A percentile compares a stretch with the other conserved stretches of the same genome.
Evolutionary conservation across 2,329 filamentous ascomycete genomes (phyloP).

Genomic region (Calonectria henricotiae): DNA sequence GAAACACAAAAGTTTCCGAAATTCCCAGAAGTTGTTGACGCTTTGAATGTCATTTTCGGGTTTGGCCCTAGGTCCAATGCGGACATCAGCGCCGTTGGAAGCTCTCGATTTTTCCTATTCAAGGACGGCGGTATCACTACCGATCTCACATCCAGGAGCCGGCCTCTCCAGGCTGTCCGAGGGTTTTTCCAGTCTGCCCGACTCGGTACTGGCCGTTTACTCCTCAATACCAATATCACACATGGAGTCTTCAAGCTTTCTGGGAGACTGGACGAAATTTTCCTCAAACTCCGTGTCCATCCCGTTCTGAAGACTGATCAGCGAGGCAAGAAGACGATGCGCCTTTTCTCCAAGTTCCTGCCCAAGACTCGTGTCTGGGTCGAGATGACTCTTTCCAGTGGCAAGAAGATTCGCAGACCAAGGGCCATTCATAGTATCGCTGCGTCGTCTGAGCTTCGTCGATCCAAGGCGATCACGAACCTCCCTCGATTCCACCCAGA

Average conservation of each 20-base stretch:
- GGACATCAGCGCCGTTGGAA: slow-evolving; percentile 62
- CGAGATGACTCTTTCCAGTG: slow-evolving; percentile 54
- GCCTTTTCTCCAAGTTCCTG: slow-evolving; percentile 58
- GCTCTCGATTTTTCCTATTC: slow-evolving; percentile 67
- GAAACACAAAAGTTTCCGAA: slow-evolving; percentile 64
- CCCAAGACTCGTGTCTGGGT: slow-evolving; percentile 59
- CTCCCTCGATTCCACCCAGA: slow-evolving; percentile 46
- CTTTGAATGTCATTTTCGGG: slow-evolving; percentile 69
- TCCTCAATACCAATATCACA: slow-evolving; percentile 72
- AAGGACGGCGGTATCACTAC: slow-evolving; percentile 51
- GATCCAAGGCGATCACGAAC: slow-evolving; percentile 39
- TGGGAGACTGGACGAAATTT: slow-evolving; percentile 58
- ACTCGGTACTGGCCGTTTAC: slow-evolving; percentile 68
- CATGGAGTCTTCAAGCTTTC: slow-evolving; percentile 68
- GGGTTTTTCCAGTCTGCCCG: slow-evolving; percentile 73
- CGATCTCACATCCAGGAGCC: slow-evolving; percentile 52
- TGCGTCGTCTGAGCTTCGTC: slow-evolving; percentile 45
- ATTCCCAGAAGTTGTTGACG: slow-evolving; percentile 66
- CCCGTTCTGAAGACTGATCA: slow-evolving; percentile 36
- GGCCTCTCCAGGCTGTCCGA: slow-evolving; percentile 62
- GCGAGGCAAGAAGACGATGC: slow-evolving; percentile 43
- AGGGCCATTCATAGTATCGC: slow-evolving; percentile 55
- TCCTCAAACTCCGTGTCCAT: slow-evolving; percentile 49
- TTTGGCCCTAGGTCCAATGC: slow-evolving; percentile 60
- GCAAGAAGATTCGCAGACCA: slow-evolving; percentile 53